These are phyloP conservation scores for Metschnikowia cubensis DNA, from an alignment of 805 yeast species.

Conservation along the genomic window DNA sequence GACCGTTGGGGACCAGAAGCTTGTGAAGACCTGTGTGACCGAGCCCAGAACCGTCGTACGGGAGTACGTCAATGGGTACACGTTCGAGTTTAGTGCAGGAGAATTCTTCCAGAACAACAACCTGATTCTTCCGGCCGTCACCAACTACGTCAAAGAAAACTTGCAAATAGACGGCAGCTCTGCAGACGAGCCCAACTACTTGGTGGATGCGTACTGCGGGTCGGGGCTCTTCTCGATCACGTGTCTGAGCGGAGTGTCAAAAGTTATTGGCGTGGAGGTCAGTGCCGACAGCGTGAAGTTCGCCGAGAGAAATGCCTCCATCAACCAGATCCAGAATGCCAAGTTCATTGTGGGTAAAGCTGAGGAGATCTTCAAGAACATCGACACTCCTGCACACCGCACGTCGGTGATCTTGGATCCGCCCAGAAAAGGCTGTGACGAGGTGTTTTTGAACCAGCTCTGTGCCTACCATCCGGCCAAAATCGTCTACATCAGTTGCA, in stretches of 20 bases:
- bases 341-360: slow-evolving; percentile 89
- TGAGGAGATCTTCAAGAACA: slow-evolving; percentile 76
- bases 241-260: slow-evolving; percentile 74
- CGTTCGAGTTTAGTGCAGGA: slow-evolving; percentile 87
- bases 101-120: slow-evolving; percentile 94
- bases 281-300: slow-evolving; percentile 86
- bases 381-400: slow-evolving; percentile 66
- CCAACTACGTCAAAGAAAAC: slow-evolving; percentile 74
- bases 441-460: slow-evolving; percentile 78
- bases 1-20: slow-evolving; percentile 23
- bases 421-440: slow-evolving; percentile 96
- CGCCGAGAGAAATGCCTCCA: slow-evolving; percentile 75
- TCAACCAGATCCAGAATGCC: slow-evolving; percentile 74
- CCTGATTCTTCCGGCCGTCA: slow-evolving; percentile 79
- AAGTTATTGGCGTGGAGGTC: slow-evolving; percentile 90
- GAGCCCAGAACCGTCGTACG: slow-evolving; percentile 73
- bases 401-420: slow-evolving; percentile 95
- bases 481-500: slow-evolving; percentile 93
- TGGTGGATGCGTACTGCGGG: slow-evolving; percentile 96
- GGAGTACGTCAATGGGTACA: slow-evolving; percentile 69
- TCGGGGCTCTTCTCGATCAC: slow-evolving; percentile 90
- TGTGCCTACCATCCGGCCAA: slow-evolving; percentile 78
- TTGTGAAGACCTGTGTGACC: slow-evolving; percentile 71
- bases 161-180: slow-evolving; percentile 40
- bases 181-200: slow-evolving; percentile 44